Conservation (phyloP, 2,329 filamentous ascomycete species). For the Colletotrichum viniferum region DNA sequence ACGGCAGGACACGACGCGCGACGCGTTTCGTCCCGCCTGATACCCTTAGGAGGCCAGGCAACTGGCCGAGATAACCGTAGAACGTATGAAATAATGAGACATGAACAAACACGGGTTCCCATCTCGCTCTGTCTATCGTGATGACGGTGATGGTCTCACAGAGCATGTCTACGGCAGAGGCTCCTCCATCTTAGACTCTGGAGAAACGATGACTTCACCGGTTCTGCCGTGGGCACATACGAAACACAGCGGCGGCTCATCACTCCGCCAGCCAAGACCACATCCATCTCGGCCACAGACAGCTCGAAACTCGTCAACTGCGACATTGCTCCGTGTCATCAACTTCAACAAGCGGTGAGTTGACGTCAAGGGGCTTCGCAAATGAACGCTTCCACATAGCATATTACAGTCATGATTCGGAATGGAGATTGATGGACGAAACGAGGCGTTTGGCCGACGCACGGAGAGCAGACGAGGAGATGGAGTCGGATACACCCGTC, state of each 20-base stretch:
- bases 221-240: not conserved
- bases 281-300: not conserved
- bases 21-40: not conserved
- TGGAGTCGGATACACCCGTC: not conserved
- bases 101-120: not conserved
- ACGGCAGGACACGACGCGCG: not conserved
- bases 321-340: not conserved
- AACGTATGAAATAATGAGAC: slow-evolving; percentile 20
- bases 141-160: not conserved
- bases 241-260: not conserved
- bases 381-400: not conserved
- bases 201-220: not conserved
- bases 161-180: not conserved
- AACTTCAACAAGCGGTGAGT: not conserved
- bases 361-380: not conserved
- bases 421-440: not conserved
- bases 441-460: not conserved
- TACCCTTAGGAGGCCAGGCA: not conserved
- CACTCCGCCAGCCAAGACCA: not conserved
- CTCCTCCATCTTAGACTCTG: not conserved
- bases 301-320: not conserved
- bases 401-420: not conserved
- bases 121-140: not conserved
- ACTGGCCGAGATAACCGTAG: not conserved
- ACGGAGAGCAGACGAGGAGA: not conserved